Base-by-base conservation (phyloP, 768 basidiomycete genomes). In the Pleurotus tuoliensis region DNA sequence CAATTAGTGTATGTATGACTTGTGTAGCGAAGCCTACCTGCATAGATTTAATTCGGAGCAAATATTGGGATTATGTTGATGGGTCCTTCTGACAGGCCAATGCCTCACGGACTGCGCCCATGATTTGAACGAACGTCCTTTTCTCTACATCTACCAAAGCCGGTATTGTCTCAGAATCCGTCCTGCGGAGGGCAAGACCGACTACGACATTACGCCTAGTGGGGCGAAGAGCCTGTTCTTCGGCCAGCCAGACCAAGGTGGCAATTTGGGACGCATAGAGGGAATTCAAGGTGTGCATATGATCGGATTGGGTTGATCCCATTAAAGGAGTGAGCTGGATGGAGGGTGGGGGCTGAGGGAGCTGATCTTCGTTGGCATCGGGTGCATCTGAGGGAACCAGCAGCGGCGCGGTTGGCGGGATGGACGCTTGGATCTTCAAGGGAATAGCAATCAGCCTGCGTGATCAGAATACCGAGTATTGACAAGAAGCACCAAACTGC, bases 241-340 rank as follows among this genome's bases (percentile, higher is more conserved):
- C 76, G 54, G 80, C 64, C 0, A 77, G 74, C 90, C 94, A 97
- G 5, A 94, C 68, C 25, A 95, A 76, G 0, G 92, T 92, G 0
- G 93, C 90, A 45, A 93, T 86, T 63, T 97, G 94, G n/a, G 86
- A 76, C 0, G 85, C 86, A 69, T 95, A 96, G 0, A 96, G 75
- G 37, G 86, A 84, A 65, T 95, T 82, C 20, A 96, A 71, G 0
- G 84, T 84, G 49, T 86, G 84, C 58, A 84, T 66, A 55, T 90
- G 82, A 8, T 84, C 81, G 0, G 88, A 84, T 1, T 86, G 79
- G 2, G 88, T 82, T 57, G 79, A 76, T 37, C 95, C 95, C 24
- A 98, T 78, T 49, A 98, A 70, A 0, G 89, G 83, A 0, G 84
- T 88, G 40, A 96, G 76, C 56, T 87, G 80, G 56, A 93, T 83